phyloP scores from a whole-genome alignment of 2,329 filamentous ascomycete genomes.

The Cytospora chrysosperma region DNA sequence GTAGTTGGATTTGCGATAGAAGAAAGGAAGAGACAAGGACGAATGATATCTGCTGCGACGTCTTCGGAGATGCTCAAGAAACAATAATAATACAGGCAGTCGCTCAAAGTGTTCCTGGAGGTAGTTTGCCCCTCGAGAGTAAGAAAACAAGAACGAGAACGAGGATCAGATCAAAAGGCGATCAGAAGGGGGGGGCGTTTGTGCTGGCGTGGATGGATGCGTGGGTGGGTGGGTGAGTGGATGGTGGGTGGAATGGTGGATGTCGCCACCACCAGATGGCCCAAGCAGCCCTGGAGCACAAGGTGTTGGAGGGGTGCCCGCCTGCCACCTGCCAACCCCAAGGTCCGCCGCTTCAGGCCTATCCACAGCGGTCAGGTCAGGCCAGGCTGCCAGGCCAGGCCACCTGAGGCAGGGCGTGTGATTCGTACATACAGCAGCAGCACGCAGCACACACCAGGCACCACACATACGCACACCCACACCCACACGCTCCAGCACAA shows the following conservation, averaged over 20 bases:
- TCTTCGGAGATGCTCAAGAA: neutral
- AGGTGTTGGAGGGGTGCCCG: too few relatives aligned
- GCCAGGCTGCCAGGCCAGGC: conserved; percentile 3
- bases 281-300: conserved; percentile 10
- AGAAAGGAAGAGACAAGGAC: neutral
- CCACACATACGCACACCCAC: conserved; percentile 3
- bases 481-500: too few relatives aligned
- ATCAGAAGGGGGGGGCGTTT: neutral
- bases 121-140: neutral
- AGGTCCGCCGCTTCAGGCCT: too few relatives aligned
- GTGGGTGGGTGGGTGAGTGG: neutral
- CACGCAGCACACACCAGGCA: neutral
- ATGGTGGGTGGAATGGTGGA: neutral
- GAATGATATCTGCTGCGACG: neutral
- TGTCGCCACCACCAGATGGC: conserved; percentile 14
- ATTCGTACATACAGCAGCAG: neutral
- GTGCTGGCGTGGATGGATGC: neutral
- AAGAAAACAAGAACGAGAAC: neutral
- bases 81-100: neutral
- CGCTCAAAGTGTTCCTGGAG: neutral
- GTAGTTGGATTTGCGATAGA: neutral
- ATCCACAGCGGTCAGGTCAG: neutral
- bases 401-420: too few relatives aligned
- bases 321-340: too few relatives aligned
- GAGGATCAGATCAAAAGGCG: conserved; percentile 1